Percentiles rank a stretch among this genome's conserved stretches.
Evolutionary conservation across 768 basidiomycete species (phyloP).

Genomic region (Rhizopogon rudus): DNA sequence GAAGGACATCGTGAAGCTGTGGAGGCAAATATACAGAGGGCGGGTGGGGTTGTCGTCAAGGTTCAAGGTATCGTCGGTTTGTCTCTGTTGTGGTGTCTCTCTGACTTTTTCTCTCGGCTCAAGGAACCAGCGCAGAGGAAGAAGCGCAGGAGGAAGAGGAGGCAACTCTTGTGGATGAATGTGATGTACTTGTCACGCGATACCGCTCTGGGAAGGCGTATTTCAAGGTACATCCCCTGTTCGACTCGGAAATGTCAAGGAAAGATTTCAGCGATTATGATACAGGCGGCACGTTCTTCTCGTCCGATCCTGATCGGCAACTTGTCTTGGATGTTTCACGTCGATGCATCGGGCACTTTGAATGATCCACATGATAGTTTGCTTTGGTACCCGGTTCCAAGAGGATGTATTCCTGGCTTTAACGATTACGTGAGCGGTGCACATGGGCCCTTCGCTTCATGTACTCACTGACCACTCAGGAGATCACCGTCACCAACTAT

Average conservation of each 20-base stretch:
- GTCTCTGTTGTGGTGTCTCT: neutral
- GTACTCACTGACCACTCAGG: constrained; percentile 32
- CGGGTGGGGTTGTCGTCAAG: constrained; percentile 53
- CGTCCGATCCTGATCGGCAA: constrained; percentile 52
- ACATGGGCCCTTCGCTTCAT: neutral
- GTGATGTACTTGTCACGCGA: constrained; percentile 73
- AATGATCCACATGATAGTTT: constrained; percentile 68
- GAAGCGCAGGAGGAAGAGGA: constrained; percentile 35
- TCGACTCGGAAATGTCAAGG: neutral
- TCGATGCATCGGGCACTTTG: constrained; percentile 57
- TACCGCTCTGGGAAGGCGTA: constrained; percentile 68
- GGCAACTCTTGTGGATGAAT: constrained; percentile 34
- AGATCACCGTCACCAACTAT: constrained; percentile 86
- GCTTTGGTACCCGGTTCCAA: constrained; percentile 81
- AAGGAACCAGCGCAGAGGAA: constrained; percentile 21
- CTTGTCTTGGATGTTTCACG: constrained; percentile 79
- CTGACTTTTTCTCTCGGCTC: neutral
- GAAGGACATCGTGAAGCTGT: constrained; percentile 47
- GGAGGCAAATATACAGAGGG: constrained; percentile 51
- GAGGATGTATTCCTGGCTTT: constrained; percentile 54
- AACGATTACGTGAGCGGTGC: constrained; percentile 49
- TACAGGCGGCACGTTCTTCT: constrained; percentile 49
- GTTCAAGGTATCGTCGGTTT: constrained; percentile 37
- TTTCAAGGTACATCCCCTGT: constrained; percentile 46
- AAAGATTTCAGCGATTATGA: neutral